Conservation (phyloP, 116 monocot species). For the Iris pallida region DNA sequence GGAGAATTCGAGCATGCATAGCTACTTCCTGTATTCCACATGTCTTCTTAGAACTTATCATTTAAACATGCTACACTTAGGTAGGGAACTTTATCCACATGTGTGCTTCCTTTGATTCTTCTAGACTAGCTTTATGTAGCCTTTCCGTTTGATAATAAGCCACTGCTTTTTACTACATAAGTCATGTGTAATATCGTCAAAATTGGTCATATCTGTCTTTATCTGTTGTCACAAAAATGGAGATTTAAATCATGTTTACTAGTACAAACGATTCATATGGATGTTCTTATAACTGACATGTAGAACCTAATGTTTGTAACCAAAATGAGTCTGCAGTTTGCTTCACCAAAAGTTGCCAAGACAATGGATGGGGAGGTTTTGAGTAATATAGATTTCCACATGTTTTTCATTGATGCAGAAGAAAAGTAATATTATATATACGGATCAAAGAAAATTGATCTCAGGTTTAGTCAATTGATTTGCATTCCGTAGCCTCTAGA, state of each 20-base stretch:
- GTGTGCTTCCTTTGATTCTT: background rate
- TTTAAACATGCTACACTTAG: background rate
- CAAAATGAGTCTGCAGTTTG: background rate
- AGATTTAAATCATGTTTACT: background rate
- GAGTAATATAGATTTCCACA: background rate
- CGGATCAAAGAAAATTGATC: background rate
- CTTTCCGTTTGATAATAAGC: background rate
- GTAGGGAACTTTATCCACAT: background rate
- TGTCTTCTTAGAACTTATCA: background rate
- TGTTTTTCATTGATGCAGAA: background rate
- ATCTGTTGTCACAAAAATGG: background rate
- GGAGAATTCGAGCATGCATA: conserved; percentile 11
- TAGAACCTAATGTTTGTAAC: background rate
- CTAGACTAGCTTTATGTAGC: too few relatives aligned
- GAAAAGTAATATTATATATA: background rate
- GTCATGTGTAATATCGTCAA: background rate
- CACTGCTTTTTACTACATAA: too few relatives aligned
- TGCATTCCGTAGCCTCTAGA: background rate
- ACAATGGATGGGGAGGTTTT: too few relatives aligned
- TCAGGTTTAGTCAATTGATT: too few relatives aligned
- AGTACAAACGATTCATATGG: too few relatives aligned
- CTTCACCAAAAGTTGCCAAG: too few relatives aligned
- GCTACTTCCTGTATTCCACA: background rate
- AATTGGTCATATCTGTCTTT: background rate
- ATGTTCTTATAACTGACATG: background rate